Conservation (phyloP, 345 rosid genomes). For the Kandelia obovata region DNA sequence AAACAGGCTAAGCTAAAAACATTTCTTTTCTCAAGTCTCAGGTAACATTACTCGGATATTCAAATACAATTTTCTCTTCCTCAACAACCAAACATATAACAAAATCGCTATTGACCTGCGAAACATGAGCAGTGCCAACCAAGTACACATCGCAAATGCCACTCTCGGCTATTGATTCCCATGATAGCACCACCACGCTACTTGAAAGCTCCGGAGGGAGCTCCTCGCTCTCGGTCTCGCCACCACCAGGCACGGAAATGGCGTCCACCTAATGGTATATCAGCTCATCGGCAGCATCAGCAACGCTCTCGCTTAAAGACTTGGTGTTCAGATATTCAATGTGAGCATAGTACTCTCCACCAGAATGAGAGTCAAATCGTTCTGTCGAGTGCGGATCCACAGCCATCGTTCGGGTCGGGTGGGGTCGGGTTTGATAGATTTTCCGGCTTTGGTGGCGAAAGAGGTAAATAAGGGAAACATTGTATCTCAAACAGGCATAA, state of each 20-base stretch:
- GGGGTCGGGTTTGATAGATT: constrained; percentile 1
- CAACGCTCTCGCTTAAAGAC: constrained; percentile 64
- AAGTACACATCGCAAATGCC: constrained; percentile 85
- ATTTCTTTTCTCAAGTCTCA: background rate
- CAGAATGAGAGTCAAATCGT: constrained; percentile 20
- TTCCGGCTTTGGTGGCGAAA: constrained; percentile 14
- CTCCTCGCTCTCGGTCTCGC: constrained; percentile 17
- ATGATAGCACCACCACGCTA: constrained; percentile 59
- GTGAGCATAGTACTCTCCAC: constrained; percentile 61
- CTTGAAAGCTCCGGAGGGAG: constrained; percentile 74
- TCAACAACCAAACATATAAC: constrained; percentile 20
- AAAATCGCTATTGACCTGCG: constrained; percentile 44
- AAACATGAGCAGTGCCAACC: constrained; percentile 91
- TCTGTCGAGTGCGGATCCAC: constrained; percentile 48
- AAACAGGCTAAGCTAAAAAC: background rate
- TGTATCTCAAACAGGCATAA: too few relatives aligned
- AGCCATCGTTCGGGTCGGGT: constrained; percentile 12
- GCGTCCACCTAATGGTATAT: background rate
- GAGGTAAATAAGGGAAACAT: background rate
- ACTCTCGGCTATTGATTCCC: constrained; percentile 65
- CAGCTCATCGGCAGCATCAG: constrained; percentile 37
- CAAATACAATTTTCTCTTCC: background rate
- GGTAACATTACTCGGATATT: background rate
- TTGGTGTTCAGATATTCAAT: constrained; percentile 59
- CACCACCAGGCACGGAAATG: background rate